Evolutionary conservation across 1,284 basidiomycete genomes (phyloP), one percentile per base, ranked within the genome.

Genomic region (Cryptococcus hybrid): DNA sequence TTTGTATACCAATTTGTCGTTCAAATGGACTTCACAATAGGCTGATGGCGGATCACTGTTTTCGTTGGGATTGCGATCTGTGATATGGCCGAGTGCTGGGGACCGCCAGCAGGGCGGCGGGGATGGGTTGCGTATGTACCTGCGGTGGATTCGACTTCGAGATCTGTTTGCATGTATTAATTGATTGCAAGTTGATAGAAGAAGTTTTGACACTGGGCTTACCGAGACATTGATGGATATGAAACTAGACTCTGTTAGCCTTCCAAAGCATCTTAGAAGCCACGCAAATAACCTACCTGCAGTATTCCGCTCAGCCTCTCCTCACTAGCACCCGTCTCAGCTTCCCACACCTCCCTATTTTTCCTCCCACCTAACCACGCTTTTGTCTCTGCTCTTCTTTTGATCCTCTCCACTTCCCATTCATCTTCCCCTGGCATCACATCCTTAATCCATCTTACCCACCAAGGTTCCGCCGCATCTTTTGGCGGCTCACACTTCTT

Each of bases 11-110:
- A 78, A 66, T 51, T 75, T 71, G 57, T 81, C 80, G 63, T 81
- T 81, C 36, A 81, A 61, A 39, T 79, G 73, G 37, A 81, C 78
- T 50, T 79, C 77, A 55, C 68, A 69, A 55, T 78, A 78, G n/a
- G 77, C 65, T 18, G 69, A 75, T 2, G 77, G 77, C n/a, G 75
- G 76, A 40, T 73, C 70, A 3, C 68, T 63, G 51, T 73, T 71
- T 52, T 78, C 77, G 39, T 66, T 63, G 0, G 77, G 55, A 8
- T 68, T 64, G 42, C 77, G 55, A 62, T 76, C 69, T 40, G 76
- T 55, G 9, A 77, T 42, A 58, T 73, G 69, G 36, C 59, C 69
- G 46, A 76, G 61, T 44, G 73, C 70, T 3, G 76, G 74, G 66
- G 67, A 18, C 77, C 77, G 7, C 66, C 68, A 2, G 71, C 72